phyloP scores from a whole-genome alignment of 805 yeast species.

The Metschnikowia gelsemii region DNA sequence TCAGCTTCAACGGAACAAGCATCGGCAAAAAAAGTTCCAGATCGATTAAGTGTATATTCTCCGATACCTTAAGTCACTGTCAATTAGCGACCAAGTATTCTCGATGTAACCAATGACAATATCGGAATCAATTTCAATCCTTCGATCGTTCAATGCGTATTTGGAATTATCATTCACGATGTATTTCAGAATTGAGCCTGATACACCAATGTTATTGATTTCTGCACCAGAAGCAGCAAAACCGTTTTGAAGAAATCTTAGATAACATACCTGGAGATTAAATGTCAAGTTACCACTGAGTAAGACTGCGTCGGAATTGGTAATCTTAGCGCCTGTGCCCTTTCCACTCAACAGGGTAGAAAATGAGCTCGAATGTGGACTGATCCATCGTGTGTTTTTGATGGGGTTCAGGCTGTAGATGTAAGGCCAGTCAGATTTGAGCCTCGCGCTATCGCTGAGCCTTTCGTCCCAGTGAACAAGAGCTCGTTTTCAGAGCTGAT shows the following conservation, averaged over 20 bases:
- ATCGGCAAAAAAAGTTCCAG: too few species aligned
- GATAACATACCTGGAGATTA: slow-evolving; percentile 46
- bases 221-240: slow-evolving; percentile 20
- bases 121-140: slow-evolving; percentile 34
- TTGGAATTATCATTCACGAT: slow-evolving; percentile 44
- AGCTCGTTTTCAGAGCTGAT: slow-evolving; percentile 32
- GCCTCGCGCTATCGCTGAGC: slow-evolving; percentile 26
- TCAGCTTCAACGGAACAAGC: slow-evolving; percentile 36
- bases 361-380: slow-evolving; percentile 31
- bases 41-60: slow-evolving; percentile 43
- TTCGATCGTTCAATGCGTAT: slow-evolving; percentile 40
- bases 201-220: slow-evolving; percentile 23
- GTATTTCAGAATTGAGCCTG: slow-evolving; percentile 36
- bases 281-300: slow-evolving; percentile 54
- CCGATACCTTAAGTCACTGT: slow-evolving; percentile 28
- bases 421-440: slow-evolving; percentile 45
- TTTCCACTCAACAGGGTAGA: slow-evolving; percentile 44
- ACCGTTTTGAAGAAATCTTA: slow-evolving; percentile 50
- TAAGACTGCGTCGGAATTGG: slow-evolving; percentile 36
- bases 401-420: slow-evolving; percentile 56
- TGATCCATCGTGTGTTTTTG: slow-evolving; percentile 52
- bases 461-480: slow-evolving; percentile 49
- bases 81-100: slow-evolving; percentile 47
- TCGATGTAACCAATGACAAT: slow-evolving; percentile 48
- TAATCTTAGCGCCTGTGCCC: slow-evolving; percentile 50